These are phyloP conservation scores for Coemansia sp. DNA, from an alignment of 192 early-diverging fungal genomes.

Conservation along the genomic window DNA sequence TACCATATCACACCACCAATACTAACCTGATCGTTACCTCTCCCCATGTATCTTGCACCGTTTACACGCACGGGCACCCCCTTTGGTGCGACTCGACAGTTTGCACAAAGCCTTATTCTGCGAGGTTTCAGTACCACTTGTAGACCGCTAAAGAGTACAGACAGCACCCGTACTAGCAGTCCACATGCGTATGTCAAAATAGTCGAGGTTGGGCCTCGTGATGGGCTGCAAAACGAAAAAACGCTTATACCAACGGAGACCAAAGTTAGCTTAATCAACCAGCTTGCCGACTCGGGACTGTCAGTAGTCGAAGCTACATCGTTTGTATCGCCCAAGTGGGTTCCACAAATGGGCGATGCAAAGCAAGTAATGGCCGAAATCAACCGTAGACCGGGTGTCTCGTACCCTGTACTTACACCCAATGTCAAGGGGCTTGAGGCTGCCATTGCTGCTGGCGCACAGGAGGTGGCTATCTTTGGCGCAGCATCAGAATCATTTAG, in stretches of 20 bases:
- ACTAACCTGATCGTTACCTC: not conserved
- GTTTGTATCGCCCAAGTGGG: slow-evolving; percentile 96
- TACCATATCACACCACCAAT: too few relatives aligned
- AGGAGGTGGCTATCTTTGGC: slow-evolving; percentile 91
- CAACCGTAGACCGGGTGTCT: slow-evolving; percentile 59
- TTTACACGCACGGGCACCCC: not conserved
- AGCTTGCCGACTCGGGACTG: slow-evolving; percentile 76
- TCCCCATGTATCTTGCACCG: not conserved
- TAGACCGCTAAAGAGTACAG: not conserved
- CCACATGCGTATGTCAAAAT: slow-evolving; percentile 68
- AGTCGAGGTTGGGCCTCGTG: slow-evolving; percentile 94
- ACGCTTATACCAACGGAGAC: slow-evolving; percentile 72
- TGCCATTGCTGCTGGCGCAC: slow-evolving; percentile 74
- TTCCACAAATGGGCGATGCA: slow-evolving; percentile 93
- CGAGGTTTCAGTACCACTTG: slow-evolving; percentile 25
- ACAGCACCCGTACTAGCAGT: not conserved
- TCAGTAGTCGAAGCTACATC: slow-evolving; percentile 86
- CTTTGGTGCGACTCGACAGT: not conserved
- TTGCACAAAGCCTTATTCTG: not conserved
- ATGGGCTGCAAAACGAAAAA: slow-evolving; percentile 97
- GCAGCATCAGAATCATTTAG: slow-evolving; percentile 88
- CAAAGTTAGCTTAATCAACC: slow-evolving; percentile 88
- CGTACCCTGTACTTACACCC: slow-evolving; percentile 88
- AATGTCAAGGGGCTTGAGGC: slow-evolving; percentile 82
- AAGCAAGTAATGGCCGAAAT: slow-evolving; percentile 73